Percentiles rank a stretch among this genome's conserved stretches.
phyloP scores from a whole-genome alignment of 225 moss, liverwort and hornwort species.

The Antitrichia curtipendula region DNA sequence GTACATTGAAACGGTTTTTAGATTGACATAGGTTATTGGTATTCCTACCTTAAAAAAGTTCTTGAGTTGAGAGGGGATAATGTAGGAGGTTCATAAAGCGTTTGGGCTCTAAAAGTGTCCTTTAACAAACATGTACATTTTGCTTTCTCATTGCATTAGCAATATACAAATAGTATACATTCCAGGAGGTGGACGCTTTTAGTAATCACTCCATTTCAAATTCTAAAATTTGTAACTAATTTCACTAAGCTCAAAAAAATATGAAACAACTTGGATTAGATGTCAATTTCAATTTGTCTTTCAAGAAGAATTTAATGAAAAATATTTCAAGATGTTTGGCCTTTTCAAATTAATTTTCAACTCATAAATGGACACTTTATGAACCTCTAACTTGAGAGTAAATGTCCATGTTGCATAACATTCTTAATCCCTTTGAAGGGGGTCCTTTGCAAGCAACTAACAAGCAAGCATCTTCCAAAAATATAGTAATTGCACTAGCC shows the following conservation, averaged over 20 bases:
- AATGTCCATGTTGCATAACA: not conserved
- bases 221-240: not conserved
- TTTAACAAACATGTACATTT: no score
- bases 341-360: not conserved
- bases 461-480: no score
- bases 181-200: not conserved
- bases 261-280: not conserved
- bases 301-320: no score
- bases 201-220: not conserved
- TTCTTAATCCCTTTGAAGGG: no score
- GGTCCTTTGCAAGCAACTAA: no score
- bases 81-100: no score
- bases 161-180: not conserved
- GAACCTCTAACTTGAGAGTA: fast-evolving
- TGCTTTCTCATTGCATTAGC: not conserved
- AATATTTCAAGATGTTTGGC: not conserved
- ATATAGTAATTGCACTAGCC: no score
- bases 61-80: no score
- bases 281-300: not conserved
- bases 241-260: not conserved
- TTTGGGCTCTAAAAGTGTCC: no score
- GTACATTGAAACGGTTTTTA: no score
- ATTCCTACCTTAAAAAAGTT: no score
- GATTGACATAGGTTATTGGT: no score
- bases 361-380: not conserved